Base-by-base conservation (phyloP, 78 protist genomes). In the Diacronema lutheri region DNA sequence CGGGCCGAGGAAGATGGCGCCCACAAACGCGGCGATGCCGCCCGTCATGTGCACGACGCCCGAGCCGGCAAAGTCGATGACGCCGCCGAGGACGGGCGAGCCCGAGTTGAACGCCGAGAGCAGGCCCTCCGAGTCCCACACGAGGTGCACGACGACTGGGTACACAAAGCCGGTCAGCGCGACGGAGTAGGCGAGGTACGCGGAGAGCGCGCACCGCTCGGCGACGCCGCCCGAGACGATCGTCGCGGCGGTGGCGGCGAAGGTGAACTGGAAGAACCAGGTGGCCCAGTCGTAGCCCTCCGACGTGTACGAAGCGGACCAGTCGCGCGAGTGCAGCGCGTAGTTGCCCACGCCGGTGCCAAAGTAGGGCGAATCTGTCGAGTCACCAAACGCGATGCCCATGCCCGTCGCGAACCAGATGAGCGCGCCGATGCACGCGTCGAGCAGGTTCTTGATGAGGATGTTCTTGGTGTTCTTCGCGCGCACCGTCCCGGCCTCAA, bases 161-260 rank as follows among this genome's bases (percentile, higher is more conserved):
- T 92, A 92, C 60, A 92, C 31, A 81, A 88, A 60, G 46, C 65
- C 81, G 33, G 84, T 56, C 57, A 87, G 9, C 64, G 64, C 55
- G 21, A 37, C 29, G 35, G 86, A 71, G 85, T 90, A 92, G 4
- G 87, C 69, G 40, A 87, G 40, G 72, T 90, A 90, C 41, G 81
- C 92, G 33, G 3, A 7, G 76, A 85, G 13, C 41, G 40, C 10
- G 62, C 9, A 35, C 23, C 93, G 85, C 79, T 91, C 93, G 76
- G 93, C 93, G 29, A 84, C 76, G 16, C 89, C 88, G 40, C 93
- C 93, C 5, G 88, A 79, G n/a, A 91, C 88, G 86, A 91, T 91
- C 33, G 93, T 83, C 68, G 91, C 57, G 69, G 73, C 2, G 23
- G 86, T 81, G 55, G 87, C 86, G 33, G 92, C 86, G 76, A 85